Conservation (phyloP, 768 basidiomycete species). For the Panaeolus cyanescens region DNA sequence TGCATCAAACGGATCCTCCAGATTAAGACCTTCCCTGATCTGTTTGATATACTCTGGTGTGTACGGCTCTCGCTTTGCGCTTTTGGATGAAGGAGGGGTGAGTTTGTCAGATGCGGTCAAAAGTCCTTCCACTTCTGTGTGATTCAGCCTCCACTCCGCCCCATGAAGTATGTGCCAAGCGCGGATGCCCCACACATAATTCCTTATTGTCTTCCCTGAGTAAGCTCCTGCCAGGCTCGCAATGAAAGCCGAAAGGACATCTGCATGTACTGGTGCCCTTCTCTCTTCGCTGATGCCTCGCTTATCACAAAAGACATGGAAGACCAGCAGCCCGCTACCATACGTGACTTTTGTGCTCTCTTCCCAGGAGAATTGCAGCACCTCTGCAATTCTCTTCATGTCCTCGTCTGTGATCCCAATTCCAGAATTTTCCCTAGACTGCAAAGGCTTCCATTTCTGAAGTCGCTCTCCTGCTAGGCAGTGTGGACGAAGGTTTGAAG, state of each 20-base stretch:
- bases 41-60: constrained; percentile 22
- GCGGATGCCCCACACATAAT: constrained; percentile 37
- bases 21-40: constrained; percentile 23
- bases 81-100: constrained; percentile 29
- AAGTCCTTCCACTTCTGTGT: constrained; percentile 23
- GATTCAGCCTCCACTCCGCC: constrained; percentile 27
- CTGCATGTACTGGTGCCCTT: constrained; percentile 24
- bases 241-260: constrained; percentile 30
- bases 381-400: constrained; percentile 19
- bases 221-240: constrained; percentile 31
- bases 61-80: constrained; percentile 29
- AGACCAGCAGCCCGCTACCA: constrained; percentile 36
- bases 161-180: constrained; percentile 52
- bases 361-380: constrained; percentile 28
- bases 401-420: constrained; percentile 18
- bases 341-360: constrained; percentile 34
- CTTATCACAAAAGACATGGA: constrained; percentile 40
- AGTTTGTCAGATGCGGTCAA: constrained; percentile 29
- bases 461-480: constrained; percentile 27
- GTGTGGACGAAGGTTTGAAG: constrained; percentile 23
- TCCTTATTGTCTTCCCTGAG: constrained; percentile 30
- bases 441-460: constrained; percentile 22
- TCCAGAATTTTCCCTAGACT: constrained; percentile 7
- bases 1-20: constrained; percentile 28
- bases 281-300: constrained; percentile 28